Evolutionary conservation across 768 basidiomycete genomes (phyloP).

Genomic region (Gloeopeniophorella convolvens): DNA sequence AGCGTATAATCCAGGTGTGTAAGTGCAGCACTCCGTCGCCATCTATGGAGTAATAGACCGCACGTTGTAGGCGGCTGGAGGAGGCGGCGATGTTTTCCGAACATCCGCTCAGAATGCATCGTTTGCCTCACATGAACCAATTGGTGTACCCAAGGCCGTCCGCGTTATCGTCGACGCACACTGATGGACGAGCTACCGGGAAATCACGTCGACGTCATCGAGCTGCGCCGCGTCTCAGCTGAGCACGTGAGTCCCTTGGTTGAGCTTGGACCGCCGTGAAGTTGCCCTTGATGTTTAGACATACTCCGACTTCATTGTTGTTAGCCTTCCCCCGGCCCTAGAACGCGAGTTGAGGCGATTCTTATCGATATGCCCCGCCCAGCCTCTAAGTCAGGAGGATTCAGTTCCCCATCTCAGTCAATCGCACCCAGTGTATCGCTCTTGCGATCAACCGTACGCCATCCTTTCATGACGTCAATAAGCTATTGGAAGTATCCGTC

Average conservation of each 20-base stretch:
- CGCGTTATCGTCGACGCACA: not conserved
- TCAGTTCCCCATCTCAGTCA: not conserved
- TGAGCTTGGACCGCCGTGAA: not conserved
- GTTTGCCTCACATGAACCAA: conserved; percentile 2
- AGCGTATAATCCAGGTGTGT: not conserved
- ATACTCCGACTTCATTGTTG: not conserved
- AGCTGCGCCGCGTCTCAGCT: not conserved
- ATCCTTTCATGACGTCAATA: conserved; percentile 1
- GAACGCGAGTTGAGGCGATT: not conserved
- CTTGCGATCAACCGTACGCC: not conserved
- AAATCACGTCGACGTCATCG: conserved; percentile 3
- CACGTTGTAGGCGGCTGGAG: not conserved
- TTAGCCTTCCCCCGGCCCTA: not conserved
- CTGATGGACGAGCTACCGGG: not conserved
- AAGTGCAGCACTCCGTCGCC: conserved; percentile 1
- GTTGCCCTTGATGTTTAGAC: too few species aligned
- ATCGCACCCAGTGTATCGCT: not conserved
- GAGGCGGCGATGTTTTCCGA: not conserved
- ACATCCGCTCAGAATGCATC: conserved; percentile 3
- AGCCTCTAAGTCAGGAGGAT: not conserved
- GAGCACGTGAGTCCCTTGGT: not conserved
- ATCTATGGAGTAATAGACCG: not conserved
- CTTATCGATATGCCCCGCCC: conserved; percentile 6
- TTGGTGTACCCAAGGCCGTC: not conserved
- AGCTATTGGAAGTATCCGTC: not conserved